Evolutionary conservation across 169 alveolate genomes (phyloP).

Genomic region (Eimeria acervulina): DNA sequence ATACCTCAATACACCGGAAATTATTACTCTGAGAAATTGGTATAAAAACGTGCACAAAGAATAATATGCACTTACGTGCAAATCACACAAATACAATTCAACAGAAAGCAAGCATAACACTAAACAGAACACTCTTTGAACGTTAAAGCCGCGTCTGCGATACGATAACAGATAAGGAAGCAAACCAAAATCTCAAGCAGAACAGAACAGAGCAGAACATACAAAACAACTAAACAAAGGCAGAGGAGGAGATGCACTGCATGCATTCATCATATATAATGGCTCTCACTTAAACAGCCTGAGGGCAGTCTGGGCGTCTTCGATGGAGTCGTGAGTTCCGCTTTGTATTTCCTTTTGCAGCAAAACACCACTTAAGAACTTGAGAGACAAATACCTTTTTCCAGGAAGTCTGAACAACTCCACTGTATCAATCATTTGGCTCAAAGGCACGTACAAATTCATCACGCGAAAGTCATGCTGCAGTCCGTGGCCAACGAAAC

Average conservation of each 20-base stretch:
- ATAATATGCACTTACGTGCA: not conserved
- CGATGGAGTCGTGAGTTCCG: slow-evolving; percentile 90
- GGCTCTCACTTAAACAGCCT: slow-evolving; percentile 86
- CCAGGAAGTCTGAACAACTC: slow-evolving; percentile 85
- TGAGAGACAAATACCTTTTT: slow-evolving; percentile 89
- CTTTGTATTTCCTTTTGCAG: slow-evolving; percentile 87
- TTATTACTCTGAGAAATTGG: not conserved
- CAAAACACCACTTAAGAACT: slow-evolving; percentile 88
- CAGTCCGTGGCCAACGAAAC: slow-evolving; percentile 91
- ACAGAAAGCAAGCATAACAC: not conserved
- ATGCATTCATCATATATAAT: not conserved
- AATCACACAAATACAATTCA: not conserved
- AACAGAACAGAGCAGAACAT: too few species aligned
- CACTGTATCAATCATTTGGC: slow-evolving; percentile 80
- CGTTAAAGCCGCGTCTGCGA: not conserved
- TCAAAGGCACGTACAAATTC: slow-evolving; percentile 89
- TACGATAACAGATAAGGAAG: not conserved
- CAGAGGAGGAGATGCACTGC: not conserved
- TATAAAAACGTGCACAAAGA: not conserved
- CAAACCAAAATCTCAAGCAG: not conserved
- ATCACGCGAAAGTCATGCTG: slow-evolving; percentile 90
- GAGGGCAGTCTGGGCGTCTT: slow-evolving; percentile 91
- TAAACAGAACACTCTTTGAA: too few species aligned
- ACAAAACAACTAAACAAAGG: not conserved
- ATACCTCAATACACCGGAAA: not conserved